phyloP scores from a whole-genome alignment of 768 basidiomycete genomes.

The Phylloporus sp. region DNA sequence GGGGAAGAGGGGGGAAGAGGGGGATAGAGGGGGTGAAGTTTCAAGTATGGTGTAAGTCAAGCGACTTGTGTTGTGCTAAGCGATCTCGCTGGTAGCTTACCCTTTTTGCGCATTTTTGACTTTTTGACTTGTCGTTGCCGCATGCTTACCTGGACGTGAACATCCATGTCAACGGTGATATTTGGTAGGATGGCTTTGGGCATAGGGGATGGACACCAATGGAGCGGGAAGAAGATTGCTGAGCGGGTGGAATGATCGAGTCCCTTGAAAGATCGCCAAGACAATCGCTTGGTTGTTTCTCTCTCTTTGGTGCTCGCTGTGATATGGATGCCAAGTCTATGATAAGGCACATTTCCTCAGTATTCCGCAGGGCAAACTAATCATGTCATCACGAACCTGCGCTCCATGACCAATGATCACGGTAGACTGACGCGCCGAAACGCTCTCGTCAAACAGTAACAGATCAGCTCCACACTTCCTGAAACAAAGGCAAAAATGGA shows the following conservation, averaged over 20 bases:
- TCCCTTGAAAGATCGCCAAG: neutral
- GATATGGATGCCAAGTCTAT: neutral
- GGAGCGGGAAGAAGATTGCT: neutral
- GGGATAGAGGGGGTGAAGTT: neutral
- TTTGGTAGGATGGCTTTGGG: neutral
- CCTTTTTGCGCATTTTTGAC: constrained; percentile 1
- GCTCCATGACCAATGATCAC: neutral
- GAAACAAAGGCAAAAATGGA: neutral
- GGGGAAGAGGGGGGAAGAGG: neutral
- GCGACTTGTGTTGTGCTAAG: neutral
- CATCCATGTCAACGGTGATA: neutral
- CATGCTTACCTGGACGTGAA: neutral
- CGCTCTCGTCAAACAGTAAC: neutral
- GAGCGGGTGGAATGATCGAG: neutral
- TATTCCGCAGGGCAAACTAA: neutral
- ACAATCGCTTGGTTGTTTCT: neutral
- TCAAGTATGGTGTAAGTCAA: neutral
- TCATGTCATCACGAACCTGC: neutral
- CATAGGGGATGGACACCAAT: neutral
- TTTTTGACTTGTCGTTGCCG: neutral
- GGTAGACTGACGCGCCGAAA: neutral
- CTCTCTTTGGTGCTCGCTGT: neutral
- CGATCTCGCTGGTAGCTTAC: neutral
- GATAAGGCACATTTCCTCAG: neutral
- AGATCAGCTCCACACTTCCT: neutral